A percentile compares a stretch with the other conserved stretches of the same genome.
phyloP scores from a whole-genome alignment of 2,329 filamentous ascomycete genomes.

The Tolypocladium pustulatum region DNA sequence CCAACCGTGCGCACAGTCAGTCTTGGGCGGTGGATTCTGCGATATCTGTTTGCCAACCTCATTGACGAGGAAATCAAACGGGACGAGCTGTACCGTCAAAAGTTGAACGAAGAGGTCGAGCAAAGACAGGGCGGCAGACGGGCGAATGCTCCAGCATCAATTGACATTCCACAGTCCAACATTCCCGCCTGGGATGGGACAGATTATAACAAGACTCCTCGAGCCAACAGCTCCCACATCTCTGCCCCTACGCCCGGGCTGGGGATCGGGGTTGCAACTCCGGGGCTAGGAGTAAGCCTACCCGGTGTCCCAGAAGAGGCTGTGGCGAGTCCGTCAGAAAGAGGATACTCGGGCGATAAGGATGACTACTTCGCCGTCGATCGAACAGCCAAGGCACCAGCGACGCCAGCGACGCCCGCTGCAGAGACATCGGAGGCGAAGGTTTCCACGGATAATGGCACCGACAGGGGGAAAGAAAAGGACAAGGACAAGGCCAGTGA shows the following conservation, averaged over 20 bases:
- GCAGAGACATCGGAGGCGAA: slow-evolving; percentile 38
- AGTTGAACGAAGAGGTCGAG: slow-evolving; percentile 52
- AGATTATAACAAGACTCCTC: slow-evolving; percentile 47
- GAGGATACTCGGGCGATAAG: slow-evolving; percentile 51
- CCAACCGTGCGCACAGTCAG: slow-evolving; percentile 54
- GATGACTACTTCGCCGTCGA: slow-evolving; percentile 71
- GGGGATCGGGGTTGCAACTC: slow-evolving; percentile 68
- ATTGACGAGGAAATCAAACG: slow-evolving; percentile 84
- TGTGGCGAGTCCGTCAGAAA: slow-evolving; percentile 38
- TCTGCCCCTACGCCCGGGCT: slow-evolving; percentile 64
- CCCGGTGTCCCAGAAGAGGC: slow-evolving; percentile 38
- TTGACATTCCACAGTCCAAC: slow-evolving; percentile 29
- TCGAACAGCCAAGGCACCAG: slow-evolving; percentile 7
- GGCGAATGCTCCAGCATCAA: slow-evolving; percentile 49
- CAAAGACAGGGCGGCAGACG: slow-evolving; percentile 46
- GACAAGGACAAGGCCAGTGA: slow-evolving; percentile 33
- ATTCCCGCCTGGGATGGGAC: slow-evolving; percentile 25
- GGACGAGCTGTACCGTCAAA: slow-evolving; percentile 63
- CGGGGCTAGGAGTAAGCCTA: slow-evolving; percentile 30
- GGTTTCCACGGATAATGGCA: slow-evolving; percentile 34
- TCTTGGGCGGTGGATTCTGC: slow-evolving; percentile 89
- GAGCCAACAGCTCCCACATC: slow-evolving; percentile 52
- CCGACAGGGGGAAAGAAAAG: slow-evolving; percentile 35
- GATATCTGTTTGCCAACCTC: slow-evolving; percentile 81
- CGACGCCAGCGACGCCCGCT: slow-evolving; percentile 1